Evolutionary conservation across 495 filamentous ascomycete genomes (phyloP), one percentile per base, ranked within the genome.

Genomic region (Aspergillus sparsus): DNA sequence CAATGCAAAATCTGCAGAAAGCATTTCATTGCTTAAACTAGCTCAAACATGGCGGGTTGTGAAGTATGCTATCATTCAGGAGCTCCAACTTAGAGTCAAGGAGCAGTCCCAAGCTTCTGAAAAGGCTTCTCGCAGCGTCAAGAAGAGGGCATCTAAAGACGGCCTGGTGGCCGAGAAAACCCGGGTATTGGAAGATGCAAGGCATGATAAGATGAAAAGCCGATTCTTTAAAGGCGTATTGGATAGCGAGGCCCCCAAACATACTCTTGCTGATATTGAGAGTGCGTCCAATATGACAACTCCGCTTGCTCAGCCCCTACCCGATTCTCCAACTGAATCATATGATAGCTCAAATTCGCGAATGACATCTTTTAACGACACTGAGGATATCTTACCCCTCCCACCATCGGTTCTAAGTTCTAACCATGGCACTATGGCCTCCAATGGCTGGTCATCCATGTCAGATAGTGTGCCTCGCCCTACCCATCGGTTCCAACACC

Each of bases 221-320:
- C 72, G 74, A n/a, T 49, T 78, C 47, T 77, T 79, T 62, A 79
- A 79, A 63, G 73, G 71, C 0, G 72, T 80, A 18, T 74, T 78
- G 61, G 74, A 80, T 18, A 68, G 68, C 21, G 77, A 72, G 60
- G 67, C 67, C 8, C 62, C 68, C 13, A 73, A 55, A 62, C 62
- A 62, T 53, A 62, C 68, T 3, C 64, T 77, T 8, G 59, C 70
- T 39, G 87, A 89, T 57, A 72, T 82, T 12, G 88, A 90, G 52
- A 89, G 83, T 70, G 86, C 85, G 41, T 94, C 91, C 1, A 91
- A 89, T 58, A 83, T 91, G 67, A 82, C 88, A 11, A 96, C 91
- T 0, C 91, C 91, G 1, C 77, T 93, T 44, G 91, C 85, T 6
- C 82, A 85, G 27, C 90, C 91, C 6, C 73, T 89, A 39, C 76